These are phyloP conservation scores for Agapanthus africanus DNA, from an alignment of 106 monocot species.

Conservation along the genomic window DNA sequence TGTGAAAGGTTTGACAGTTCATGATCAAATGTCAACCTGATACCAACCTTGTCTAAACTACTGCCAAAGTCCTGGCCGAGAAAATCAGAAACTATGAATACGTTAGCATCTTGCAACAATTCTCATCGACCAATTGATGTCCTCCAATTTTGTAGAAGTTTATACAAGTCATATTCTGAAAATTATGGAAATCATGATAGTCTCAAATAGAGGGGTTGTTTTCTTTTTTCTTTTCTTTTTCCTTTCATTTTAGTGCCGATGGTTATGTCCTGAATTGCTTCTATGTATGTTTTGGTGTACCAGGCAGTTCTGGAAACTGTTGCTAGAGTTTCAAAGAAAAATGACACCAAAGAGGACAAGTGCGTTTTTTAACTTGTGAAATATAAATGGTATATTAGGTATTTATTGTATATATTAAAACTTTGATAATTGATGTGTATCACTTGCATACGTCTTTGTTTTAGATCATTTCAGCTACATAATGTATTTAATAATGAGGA, in stretches of 20 bases:
- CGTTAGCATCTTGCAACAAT: too few species aligned
- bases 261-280: constrained; percentile 10
- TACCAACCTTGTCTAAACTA: too few species aligned
- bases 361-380: constrained; percentile 26
- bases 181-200: background rate
- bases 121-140: too few species aligned
- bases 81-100: too few species aligned
- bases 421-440: background rate
- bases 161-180: background rate
- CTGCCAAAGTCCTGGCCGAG: too few species aligned
- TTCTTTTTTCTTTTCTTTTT: background rate
- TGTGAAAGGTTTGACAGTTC: too few species aligned
- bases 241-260: constrained; percentile 7
- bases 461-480: constrained; percentile 86
- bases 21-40: too few species aligned
- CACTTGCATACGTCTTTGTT: background rate
- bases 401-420: background rate
- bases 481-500: constrained; percentile 91
- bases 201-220: background rate
- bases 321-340: constrained; percentile 92
- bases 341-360: constrained; percentile 97
- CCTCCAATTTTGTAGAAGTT: too few species aligned
- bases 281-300: constrained; percentile 4
- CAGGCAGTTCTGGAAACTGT: constrained; percentile 98
- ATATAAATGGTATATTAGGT: background rate